Evolutionary conservation across 164 flowering plant genomes (phyloP), one percentile per base, ranked within the genome.

Genomic region (Liquidambar formosana): DNA sequence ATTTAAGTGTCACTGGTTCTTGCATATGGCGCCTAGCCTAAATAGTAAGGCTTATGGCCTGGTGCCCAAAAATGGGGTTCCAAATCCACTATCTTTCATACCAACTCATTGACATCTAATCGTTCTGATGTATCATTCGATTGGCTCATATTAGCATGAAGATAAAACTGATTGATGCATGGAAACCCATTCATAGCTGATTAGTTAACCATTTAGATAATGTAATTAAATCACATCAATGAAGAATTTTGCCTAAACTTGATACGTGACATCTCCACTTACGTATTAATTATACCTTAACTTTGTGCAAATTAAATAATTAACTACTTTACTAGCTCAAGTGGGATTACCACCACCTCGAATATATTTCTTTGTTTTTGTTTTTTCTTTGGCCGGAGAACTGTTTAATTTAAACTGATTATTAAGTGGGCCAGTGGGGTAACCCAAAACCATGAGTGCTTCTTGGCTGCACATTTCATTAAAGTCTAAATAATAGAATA

Each of bases 301-400:
- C n/a, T 49, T 15, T 18, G 18, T 49, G n/a, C 6, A n/a, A 15
- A 49, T 41, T 49, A 26, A 63, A 70, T 18, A 18, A 25, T 63
- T 22, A 45, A 25, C 56, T 22, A 45, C 4, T 33, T 33, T 33
- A 33, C 41, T 61, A 48, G 14, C 15, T 13, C 51, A 57, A 70
- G 77, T 75, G 77, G 73, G 77, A 66, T 65, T 75, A 43, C 65
- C 72, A 73, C 76, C 56, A 63, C 53, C 73, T 61, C 51, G 64
- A 19, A 2, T 33, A 33, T 33, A 33, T 33, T 33, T 33, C 6
- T 33, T 6, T 6, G 2, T 9, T 26, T 61, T 57, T 23, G 15
- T n/a, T 33, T 14, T 53, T 62, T 11, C 9, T 12, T 47, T 41
- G 15, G 41, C 41, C 44, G 19, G 19, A 15, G 18, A 15, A 10